phyloP scores from a whole-genome alignment of 176 grass and related monocot species.

The Hyparrhenia diplandra region DNA sequence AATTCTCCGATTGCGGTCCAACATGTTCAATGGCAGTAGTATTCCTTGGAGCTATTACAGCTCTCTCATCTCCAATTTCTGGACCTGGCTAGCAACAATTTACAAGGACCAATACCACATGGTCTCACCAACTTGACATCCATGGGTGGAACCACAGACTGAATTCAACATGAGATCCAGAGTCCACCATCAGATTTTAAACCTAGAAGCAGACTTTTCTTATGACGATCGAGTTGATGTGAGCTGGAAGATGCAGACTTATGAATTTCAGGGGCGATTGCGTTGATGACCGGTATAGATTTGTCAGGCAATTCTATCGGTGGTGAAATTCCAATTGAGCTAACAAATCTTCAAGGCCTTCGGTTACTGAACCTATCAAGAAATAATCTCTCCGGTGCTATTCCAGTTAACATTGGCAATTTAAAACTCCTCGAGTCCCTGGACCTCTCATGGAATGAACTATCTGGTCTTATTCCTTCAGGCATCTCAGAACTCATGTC shows the following conservation, averaged over 20 bases:
- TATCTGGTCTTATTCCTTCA: conserved; percentile 24
- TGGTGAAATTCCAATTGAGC: not conserved
- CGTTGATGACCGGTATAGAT: conserved; percentile 25
- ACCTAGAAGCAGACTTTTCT: not conserved
- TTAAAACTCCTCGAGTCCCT: conserved; percentile 25
- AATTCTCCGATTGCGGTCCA: conserved; percentile 34
- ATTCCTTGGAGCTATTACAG: conserved; percentile 30
- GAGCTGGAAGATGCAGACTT: conserved; percentile 25
- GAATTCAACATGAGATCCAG: conserved; percentile 11
- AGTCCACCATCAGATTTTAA: conserved; percentile 3
- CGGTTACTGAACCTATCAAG: conserved; percentile 26
- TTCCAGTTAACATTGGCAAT: not conserved
- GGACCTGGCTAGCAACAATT: conserved; percentile 26
- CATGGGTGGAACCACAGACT: conserved; percentile 33
- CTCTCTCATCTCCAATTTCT: conserved; percentile 38
- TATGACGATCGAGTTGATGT: conserved; percentile 5
- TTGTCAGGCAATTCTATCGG: conserved; percentile 14
- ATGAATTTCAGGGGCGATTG: conserved; percentile 8
- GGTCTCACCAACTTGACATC: conserved; percentile 10
- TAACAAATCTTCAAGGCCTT: conserved; percentile 11
- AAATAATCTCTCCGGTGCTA: not conserved
- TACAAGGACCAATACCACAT: conserved; percentile 13
- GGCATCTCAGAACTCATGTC: conserved; percentile 7
- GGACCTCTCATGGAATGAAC: conserved; percentile 34
- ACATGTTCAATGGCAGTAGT: conserved; percentile 18